phyloP scores from a whole-genome alignment of 129 eudicot genomes.

The Lonicera japonica region DNA sequence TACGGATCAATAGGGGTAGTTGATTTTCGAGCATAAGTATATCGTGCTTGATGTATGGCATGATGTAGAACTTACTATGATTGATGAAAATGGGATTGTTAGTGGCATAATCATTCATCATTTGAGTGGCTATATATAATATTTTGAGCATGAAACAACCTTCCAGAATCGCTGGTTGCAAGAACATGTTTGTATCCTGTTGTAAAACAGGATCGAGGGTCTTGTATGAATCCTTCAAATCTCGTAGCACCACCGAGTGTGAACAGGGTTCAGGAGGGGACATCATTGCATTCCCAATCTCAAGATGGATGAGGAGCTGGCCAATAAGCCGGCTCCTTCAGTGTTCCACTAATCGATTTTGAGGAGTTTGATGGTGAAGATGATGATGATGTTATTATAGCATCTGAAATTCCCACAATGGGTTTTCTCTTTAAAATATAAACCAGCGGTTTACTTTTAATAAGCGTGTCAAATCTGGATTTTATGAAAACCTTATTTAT shows the following conservation, averaged over 20 bases:
- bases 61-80: conserved; percentile 41
- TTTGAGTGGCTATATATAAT: conserved; percentile 25
- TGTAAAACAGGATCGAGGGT: conserved; percentile 31
- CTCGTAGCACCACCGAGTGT: conserved; percentile 40
- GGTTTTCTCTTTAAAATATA: too few relatives aligned
- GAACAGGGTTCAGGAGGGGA: conserved; percentile 32
- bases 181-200: conserved; percentile 19
- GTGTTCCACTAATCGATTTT: conserved; percentile 42
- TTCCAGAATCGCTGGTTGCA: conserved; percentile 44
- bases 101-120: conserved; percentile 37
- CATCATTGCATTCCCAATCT: conserved; percentile 6
- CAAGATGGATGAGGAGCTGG: conserved; percentile 19
- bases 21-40: conserved; percentile 77
- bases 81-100: conserved; percentile 59
- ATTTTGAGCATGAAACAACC: conserved; percentile 60
- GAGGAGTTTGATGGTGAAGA: conserved; percentile 66
- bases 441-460: too few relatives aligned
- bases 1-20: conserved; percentile 54
- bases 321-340: conserved; percentile 23
- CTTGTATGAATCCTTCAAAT: conserved; percentile 40
- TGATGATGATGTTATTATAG: conserved; percentile 67
- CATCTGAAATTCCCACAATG: too few relatives aligned
- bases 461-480: too few relatives aligned
- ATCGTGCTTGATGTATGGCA: conserved; percentile 59
- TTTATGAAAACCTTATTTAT: too few relatives aligned